Evolutionary conservation across 306 rosid genomes (phyloP).

Genomic region (Heteromeles arbutifolia): DNA sequence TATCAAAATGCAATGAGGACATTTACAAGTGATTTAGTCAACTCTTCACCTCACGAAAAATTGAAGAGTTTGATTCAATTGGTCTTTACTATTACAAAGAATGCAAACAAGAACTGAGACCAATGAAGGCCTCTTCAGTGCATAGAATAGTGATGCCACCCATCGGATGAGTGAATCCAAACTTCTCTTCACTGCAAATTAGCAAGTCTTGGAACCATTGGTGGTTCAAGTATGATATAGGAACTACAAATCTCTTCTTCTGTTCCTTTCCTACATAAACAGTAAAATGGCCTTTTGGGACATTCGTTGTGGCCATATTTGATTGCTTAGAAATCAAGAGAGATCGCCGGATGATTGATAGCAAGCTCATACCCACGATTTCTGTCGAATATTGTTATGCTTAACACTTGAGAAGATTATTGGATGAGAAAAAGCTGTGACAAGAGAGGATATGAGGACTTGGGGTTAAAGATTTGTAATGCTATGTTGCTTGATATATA

Average conservation of each 20-base stretch:
- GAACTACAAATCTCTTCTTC: not conserved
- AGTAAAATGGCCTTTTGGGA: not conserved
- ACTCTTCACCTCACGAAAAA: not conserved
- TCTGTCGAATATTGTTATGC: too few relatives aligned
- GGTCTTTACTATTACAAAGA: not conserved
- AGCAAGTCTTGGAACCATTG: constrained; percentile 5
- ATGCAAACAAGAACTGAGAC: too few relatives aligned
- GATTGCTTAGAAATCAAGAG: too few relatives aligned
- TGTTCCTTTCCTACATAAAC: too few relatives aligned
- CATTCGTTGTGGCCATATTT: not conserved
- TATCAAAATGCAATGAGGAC: not conserved
- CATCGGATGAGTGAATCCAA: constrained; percentile 19
- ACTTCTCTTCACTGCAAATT: constrained; percentile 12
- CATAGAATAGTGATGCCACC: constrained; percentile 18
- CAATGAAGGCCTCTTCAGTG: too few relatives aligned
- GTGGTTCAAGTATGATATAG: constrained; percentile 4
- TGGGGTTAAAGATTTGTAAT: not conserved
- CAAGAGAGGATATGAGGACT: not conserved
- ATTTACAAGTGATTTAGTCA: not conserved
- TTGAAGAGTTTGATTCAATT: not conserved
- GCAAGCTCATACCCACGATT: too few relatives aligned
- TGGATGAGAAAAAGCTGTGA: not conserved
- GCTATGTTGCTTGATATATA: not conserved
- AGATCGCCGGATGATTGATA: too few relatives aligned
- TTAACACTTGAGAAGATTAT: too few relatives aligned